These are phyloP conservation scores for Erodium trifolium DNA, from an alignment of 441 rosid genomes.

Conservation along the genomic window DNA sequence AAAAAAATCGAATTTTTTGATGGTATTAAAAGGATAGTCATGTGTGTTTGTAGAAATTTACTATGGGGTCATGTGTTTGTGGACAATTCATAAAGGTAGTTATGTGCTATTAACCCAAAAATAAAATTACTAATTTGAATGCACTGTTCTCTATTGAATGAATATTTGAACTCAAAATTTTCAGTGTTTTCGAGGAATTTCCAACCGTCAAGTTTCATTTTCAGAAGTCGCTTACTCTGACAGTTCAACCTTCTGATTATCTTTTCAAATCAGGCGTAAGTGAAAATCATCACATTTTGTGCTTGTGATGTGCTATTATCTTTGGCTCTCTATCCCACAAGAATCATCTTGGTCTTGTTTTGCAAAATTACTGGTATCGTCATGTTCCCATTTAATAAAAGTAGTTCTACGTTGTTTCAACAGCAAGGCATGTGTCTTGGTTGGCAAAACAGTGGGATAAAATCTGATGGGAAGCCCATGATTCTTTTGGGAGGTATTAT, in stretches of 20 bases:
- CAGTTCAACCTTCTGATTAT: slow-evolving; percentile 63
- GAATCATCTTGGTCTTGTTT: too few species aligned
- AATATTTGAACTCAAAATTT: background rate
- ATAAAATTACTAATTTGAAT: too few species aligned
- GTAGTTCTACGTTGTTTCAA: slow-evolving; percentile 12
- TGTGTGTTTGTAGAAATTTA: too few species aligned
- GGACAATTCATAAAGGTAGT: too few species aligned
- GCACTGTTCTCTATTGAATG: too few species aligned
- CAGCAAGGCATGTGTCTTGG: slow-evolving; percentile 71
- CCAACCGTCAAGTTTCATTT: slow-evolving; percentile 65
- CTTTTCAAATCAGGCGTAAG: slow-evolving; percentile 58
- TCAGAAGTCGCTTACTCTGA: slow-evolving; percentile 49
- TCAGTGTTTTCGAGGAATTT: slow-evolving; percentile 69
- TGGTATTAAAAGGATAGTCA: too few species aligned
- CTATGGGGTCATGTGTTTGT: too few species aligned
- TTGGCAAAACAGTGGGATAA: slow-evolving; percentile 63
- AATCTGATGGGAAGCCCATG: slow-evolving; percentile 50
- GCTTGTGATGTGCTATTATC: too few species aligned
- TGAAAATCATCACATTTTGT: background rate
- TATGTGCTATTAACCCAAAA: too few species aligned
- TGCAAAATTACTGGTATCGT: too few species aligned
- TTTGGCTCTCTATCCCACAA: too few species aligned
- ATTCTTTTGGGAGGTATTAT: slow-evolving; percentile 81
- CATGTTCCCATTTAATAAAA: background rate
- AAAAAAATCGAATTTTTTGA: too few species aligned